phyloP scores from a whole-genome alignment of 768 basidiomycete species.

The Boletus edulis region DNA sequence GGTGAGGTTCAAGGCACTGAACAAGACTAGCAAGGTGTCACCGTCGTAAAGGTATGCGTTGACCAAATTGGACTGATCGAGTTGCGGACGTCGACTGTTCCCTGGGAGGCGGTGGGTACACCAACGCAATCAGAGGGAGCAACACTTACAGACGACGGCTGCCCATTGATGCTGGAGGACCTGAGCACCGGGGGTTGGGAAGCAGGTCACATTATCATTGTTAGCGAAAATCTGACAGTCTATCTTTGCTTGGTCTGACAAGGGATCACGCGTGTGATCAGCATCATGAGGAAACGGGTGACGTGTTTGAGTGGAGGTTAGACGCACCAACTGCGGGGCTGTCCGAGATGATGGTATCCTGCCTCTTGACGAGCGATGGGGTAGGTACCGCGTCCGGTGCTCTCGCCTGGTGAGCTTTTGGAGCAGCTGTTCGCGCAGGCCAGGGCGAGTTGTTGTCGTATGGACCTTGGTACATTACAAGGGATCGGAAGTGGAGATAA shows the following conservation, averaged over 20 bases:
- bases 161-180: constrained; percentile 76
- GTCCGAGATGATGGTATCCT: constrained; percentile 27
- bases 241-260: constrained; percentile 37
- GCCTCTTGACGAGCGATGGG: constrained; percentile 17
- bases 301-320: constrained; percentile 3
- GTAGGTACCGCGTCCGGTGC: constrained; percentile 31
- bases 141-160: constrained; percentile 73
- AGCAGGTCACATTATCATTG: constrained; percentile 79
- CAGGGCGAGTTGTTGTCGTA: constrained; percentile 36
- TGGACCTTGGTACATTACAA: constrained; percentile 37
- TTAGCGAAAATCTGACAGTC: constrained; percentile 56
- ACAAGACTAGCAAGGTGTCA: constrained; percentile 52
- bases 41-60: constrained; percentile 78
- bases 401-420: constrained; percentile 25
- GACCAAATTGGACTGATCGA: constrained; percentile 60
- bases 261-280: constrained; percentile 9
- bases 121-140: constrained; percentile 5
- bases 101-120: constrained; percentile 41
- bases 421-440: constrained; percentile 42
- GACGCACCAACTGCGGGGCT: constrained; percentile 25
- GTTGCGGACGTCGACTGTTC: constrained; percentile 70
- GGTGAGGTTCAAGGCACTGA: constrained; percentile 45
- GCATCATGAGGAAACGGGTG: constrained; percentile 4
- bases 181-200: constrained; percentile 51
- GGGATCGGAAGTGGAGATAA: constrained; percentile 22